These are phyloP conservation scores for Schizochytrium sp. DNA, from an alignment of 108 stramenopile species.

Conservation along the genomic window DNA sequence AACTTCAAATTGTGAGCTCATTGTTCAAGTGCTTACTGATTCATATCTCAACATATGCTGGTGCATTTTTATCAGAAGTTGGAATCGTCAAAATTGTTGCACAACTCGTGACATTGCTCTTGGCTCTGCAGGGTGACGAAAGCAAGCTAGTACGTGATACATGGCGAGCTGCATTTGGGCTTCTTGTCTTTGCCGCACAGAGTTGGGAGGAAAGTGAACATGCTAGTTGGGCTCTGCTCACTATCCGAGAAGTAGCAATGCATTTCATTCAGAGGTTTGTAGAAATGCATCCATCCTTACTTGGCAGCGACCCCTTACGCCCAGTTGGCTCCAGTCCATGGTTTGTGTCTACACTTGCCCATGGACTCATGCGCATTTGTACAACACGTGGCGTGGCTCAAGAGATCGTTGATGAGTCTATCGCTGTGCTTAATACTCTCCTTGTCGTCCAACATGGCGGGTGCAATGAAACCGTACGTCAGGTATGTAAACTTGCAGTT, in stretches of 20 bases:
- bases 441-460: background rate
- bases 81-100: constrained; percentile 2
- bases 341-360: constrained; percentile 6
- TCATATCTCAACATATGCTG: background rate
- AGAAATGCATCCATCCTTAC: background rate
- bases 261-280: background rate
- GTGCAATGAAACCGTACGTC: background rate
- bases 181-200: background rate
- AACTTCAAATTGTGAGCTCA: background rate
- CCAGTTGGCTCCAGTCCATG: constrained; percentile 21
- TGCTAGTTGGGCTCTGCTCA: constrained; percentile 13
- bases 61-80: background rate
- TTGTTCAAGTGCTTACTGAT: constrained; percentile 11
- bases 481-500: background rate
- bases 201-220: constrained; percentile 17
- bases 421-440: background rate
- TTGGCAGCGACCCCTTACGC: background rate
- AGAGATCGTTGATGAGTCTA: constrained; percentile 26
- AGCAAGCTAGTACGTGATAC: too few species aligned
- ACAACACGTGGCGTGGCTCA: background rate
- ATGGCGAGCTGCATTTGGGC: constrained; percentile 26
- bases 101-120: constrained; percentile 8
- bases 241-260: background rate
- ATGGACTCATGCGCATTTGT: constrained; percentile 19
- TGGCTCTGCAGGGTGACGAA: background rate